Evolutionary conservation across 495 filamentous ascomycete genomes (phyloP).

Genomic region (Pyronema omphalodes): DNA sequence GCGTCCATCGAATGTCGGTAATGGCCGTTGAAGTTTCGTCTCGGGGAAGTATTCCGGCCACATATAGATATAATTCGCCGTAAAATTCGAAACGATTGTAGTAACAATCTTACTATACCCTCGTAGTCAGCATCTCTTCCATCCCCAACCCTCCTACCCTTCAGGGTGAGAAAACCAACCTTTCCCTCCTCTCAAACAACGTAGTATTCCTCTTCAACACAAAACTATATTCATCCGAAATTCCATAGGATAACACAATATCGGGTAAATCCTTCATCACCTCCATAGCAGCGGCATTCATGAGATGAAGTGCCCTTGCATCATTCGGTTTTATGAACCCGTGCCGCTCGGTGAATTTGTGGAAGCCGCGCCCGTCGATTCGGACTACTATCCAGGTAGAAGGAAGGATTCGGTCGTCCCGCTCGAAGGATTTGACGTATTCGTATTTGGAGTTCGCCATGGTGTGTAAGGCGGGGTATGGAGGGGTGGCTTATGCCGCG

Average conservation of each 20-base stretch:
- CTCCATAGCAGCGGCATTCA: slow-evolving; percentile 75
- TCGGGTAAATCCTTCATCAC: slow-evolving; percentile 75
- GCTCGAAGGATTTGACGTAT: slow-evolving; percentile 83
- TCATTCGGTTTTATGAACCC: slow-evolving; percentile 85
- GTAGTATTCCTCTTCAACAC: slow-evolving; percentile 62
- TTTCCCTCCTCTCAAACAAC: slow-evolving; percentile 72
- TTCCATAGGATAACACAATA: slow-evolving; percentile 70
- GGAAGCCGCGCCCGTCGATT: slow-evolving; percentile 81
- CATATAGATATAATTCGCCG: slow-evolving; percentile 67
- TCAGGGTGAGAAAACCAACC: slow-evolving; percentile 33
- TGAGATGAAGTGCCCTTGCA: slow-evolving; percentile 64
- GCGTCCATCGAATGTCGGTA: slow-evolving; percentile 82
- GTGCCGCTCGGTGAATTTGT: slow-evolving; percentile 75
- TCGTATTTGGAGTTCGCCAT: slow-evolving; percentile 89
- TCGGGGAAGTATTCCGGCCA: slow-evolving; percentile 63
- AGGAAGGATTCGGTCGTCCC: slow-evolving; percentile 50
- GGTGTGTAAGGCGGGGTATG: slow-evolving; percentile 22
- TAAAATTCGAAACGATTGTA: slow-evolving; percentile 81
- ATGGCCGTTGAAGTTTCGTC: slow-evolving; percentile 44
- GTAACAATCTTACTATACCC: slow-evolving; percentile 63
- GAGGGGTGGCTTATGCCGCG: background rate
- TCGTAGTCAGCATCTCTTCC: background rate
- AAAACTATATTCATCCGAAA: slow-evolving; percentile 81
- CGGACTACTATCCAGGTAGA: slow-evolving; percentile 90
- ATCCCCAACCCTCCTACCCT: background rate